Conservation (phyloP, 805 yeast species). For the Wickerhamomyces sydowiorum region DNA sequence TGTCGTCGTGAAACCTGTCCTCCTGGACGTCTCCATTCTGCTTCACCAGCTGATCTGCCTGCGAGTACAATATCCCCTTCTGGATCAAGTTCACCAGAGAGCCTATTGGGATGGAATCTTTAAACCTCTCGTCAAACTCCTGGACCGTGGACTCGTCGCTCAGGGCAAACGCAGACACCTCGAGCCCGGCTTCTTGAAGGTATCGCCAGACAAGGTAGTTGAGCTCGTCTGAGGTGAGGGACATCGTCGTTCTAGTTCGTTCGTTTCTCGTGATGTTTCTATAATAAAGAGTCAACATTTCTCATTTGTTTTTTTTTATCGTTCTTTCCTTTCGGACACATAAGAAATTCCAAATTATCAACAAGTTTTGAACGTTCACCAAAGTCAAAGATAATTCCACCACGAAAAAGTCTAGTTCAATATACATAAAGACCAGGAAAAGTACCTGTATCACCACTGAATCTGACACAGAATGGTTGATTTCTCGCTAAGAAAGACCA, state of each 20-base stretch:
- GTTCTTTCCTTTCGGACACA: no score
- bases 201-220: slow-evolving; percentile 93
- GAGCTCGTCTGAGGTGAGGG: slow-evolving; percentile 75
- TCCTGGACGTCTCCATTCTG: slow-evolving; percentile 27
- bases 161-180: slow-evolving; percentile 73
- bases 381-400: neutral
- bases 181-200: slow-evolving; percentile 76
- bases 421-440: no score
- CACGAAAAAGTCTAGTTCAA: no score
- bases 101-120: slow-evolving; percentile 63
- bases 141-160: slow-evolving; percentile 67
- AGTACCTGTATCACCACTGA: no score
- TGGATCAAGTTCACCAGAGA: slow-evolving; percentile 78
- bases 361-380: no score
- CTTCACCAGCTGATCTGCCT: slow-evolving; percentile 54
- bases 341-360: no score
- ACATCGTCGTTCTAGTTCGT: slow-evolving; percentile 38
- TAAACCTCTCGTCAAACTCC: slow-evolving; percentile 45
- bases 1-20: slow-evolving; percentile 18
- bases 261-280: neutral
- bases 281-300: no score
- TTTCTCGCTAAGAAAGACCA: slow-evolving; percentile 28
- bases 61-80: slow-evolving; percentile 75
- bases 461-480: slow-evolving; percentile 23
- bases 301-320: no score